These are phyloP conservation scores for Zizania latifolia DNA, from an alignment of 176 grass and related monocot species.

Conservation along the genomic window DNA sequence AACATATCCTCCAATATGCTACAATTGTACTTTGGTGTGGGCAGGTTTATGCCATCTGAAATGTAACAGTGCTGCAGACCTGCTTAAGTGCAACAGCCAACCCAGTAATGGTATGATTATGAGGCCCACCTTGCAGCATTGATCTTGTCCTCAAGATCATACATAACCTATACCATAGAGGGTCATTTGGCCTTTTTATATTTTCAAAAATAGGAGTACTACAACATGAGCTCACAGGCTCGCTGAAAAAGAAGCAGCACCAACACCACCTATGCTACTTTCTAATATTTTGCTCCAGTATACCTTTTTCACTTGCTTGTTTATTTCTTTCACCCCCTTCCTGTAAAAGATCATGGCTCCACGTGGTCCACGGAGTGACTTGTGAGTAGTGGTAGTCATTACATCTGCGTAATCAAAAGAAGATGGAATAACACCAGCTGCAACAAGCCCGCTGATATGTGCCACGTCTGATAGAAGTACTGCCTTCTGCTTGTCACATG, in stretches of 20 bases:
- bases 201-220: not conserved
- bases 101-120: no score
- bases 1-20: constrained; percentile 97
- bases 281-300: not conserved
- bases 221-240: not conserved
- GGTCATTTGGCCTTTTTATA: constrained; percentile 2
- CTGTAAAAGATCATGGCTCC: no score
- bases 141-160: no score
- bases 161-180: constrained; percentile 57
- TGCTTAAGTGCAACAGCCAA: constrained; percentile 99
- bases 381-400: no score
- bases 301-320: constrained; percentile 87
- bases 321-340: no score
- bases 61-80: constrained; percentile 42
- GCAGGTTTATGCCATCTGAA: constrained; percentile 56
- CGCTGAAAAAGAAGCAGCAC: constrained; percentile 1
- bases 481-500: constrained; percentile 96
- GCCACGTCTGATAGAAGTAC: constrained; percentile 96
- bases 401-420: constrained; percentile 97
- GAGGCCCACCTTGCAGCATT: no score
- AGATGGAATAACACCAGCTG: constrained; percentile 83
- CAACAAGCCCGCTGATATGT: constrained; percentile 92
- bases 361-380: no score
- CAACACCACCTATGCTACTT: constrained; percentile 21
- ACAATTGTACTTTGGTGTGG: constrained; percentile 84